Percentiles rank a stretch among this genome's conserved stretches.
phyloP scores from a whole-genome alignment of 2,329 filamentous ascomycete genomes.

The Cordyceps tenuipes region DNA sequence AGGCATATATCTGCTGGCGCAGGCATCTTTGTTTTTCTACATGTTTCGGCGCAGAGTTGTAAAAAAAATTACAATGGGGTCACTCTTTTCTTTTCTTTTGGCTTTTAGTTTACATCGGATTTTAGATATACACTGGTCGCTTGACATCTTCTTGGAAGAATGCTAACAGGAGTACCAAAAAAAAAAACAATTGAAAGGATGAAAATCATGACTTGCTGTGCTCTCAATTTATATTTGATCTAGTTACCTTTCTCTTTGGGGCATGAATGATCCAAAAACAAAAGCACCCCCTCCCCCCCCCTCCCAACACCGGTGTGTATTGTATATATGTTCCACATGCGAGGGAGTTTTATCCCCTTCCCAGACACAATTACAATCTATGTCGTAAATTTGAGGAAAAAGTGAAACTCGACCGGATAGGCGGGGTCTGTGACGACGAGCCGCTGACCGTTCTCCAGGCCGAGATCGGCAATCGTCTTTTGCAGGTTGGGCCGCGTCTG shows the following conservation, averaged over 20 bases:
- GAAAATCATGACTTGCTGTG: not conserved
- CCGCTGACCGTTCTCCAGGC: slow-evolving; percentile 70
- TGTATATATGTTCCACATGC: not conserved
- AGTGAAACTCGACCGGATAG: slow-evolving; percentile 63
- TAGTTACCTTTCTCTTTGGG: not conserved
- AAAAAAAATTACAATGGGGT: slow-evolving; percentile 6
- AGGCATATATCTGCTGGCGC: slow-evolving; percentile 4
- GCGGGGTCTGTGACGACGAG: slow-evolving; percentile 90
- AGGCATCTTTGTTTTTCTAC: slow-evolving; percentile 1
- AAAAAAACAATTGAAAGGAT: slow-evolving; percentile 7
- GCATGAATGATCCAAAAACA: not conserved
- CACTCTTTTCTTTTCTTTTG: not conserved
- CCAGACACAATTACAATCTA: not conserved
- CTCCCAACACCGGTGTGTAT: not conserved
- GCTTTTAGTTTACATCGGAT: not conserved
- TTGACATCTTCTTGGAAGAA: not conserved
- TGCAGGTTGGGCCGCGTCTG: slow-evolving; percentile 75
- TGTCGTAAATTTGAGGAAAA: slow-evolving; percentile 40
- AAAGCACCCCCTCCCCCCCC: no score
- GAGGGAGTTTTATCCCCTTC: not conserved
- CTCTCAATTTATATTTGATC: not conserved
- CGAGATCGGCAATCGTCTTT: slow-evolving; percentile 68
- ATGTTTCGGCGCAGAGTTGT: slow-evolving; percentile 8
- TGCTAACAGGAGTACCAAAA: not conserved
- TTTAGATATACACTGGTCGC: slow-evolving; percentile 11